phyloP scores from a whole-genome alignment of 805 yeast genomes.

The Candida germanica region DNA sequence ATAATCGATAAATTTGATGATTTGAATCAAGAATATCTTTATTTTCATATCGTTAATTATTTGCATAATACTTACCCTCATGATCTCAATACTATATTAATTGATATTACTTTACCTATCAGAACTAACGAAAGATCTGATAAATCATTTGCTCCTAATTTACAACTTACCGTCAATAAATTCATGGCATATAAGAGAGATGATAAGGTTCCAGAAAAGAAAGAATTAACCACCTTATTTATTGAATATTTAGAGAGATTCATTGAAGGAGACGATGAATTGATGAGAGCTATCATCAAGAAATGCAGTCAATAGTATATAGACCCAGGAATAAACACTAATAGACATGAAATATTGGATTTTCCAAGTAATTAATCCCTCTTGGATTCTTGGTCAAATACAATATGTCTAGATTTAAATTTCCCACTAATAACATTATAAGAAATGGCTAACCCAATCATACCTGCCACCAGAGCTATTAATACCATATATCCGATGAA shows the following conservation, averaged over 20 bases:
- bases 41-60: slow-evolving; percentile 59
- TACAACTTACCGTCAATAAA: slow-evolving; percentile 70
- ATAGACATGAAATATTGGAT: neutral
- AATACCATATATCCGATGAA: slow-evolving; percentile 21
- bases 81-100: slow-evolving; percentile 38
- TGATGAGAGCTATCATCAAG: slow-evolving; percentile 39
- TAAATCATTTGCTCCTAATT: slow-evolving; percentile 49
- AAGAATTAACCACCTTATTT: slow-evolving; percentile 28
- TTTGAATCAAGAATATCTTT: slow-evolving; percentile 65
- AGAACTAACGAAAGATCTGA: slow-evolving; percentile 45
- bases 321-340: neutral
- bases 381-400: slow-evolving; percentile 17
- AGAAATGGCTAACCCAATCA: slow-evolving; percentile 21
- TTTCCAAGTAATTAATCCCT: slow-evolving; percentile 2
- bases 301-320: slow-evolving; percentile 24
- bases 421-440: slow-evolving; percentile 21
- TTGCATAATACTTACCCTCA: slow-evolving; percentile 42
- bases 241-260: slow-evolving; percentile 24
- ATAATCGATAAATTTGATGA: slow-evolving; percentile 69
- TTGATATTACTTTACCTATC: slow-evolving; percentile 66
- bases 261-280: slow-evolving; percentile 17
- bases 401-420: slow-evolving; percentile 17
- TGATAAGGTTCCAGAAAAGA: slow-evolving; percentile 25
- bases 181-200: slow-evolving; percentile 59
- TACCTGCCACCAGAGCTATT: slow-evolving; percentile 20